Evolutionary conservation across 2,329 filamentous ascomycete species (phyloP).

Genomic region (Fusarium metavorans): DNA sequence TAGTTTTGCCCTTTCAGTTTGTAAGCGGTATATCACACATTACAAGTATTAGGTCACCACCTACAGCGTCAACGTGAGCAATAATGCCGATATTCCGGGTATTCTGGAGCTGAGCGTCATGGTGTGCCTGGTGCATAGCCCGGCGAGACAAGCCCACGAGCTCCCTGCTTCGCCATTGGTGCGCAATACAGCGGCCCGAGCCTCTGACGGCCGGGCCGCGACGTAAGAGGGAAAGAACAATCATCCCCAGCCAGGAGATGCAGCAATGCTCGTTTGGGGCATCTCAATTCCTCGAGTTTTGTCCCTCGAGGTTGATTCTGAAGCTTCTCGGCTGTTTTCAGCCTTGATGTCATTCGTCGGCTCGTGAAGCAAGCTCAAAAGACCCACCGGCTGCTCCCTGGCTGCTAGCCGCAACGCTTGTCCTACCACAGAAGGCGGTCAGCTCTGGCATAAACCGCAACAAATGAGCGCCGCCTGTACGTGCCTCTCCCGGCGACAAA

Average conservation of each 20-base stretch:
- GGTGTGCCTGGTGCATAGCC: slow-evolving; percentile 34
- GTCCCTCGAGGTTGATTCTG: slow-evolving; percentile 25
- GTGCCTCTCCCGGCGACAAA: background rate
- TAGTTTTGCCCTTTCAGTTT: slow-evolving; percentile 82
- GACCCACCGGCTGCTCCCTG: slow-evolving; percentile 8
- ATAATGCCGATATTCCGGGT: slow-evolving; percentile 98
- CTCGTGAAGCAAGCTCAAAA: background rate
- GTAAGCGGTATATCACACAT: background rate
- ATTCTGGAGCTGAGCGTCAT: slow-evolving; percentile 54
- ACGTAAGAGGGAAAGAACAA: slow-evolving; percentile 40
- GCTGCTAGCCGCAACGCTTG: background rate
- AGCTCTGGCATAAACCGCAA: background rate
- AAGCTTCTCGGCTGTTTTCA: slow-evolving; percentile 31
- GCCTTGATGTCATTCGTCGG: slow-evolving; percentile 32
- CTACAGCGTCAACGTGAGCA: slow-evolving; percentile 92
- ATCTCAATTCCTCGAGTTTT: slow-evolving; percentile 31
- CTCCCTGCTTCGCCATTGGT: slow-evolving; percentile 38
- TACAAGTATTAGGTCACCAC: slow-evolving; percentile 29
- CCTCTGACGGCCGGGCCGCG: slow-evolving; percentile 32
- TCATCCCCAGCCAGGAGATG: slow-evolving; percentile 34
- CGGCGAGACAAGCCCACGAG: slow-evolving; percentile 25
- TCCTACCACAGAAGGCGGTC: background rate
- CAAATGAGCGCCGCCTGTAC: background rate
- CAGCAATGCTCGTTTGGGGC: slow-evolving; percentile 14
- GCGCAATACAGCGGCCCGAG: slow-evolving; percentile 36